These are phyloP conservation scores for Geosiphon pyriformis DNA, from an alignment of 192 early-diverging fungal genomes.

Conservation along the genomic window DNA sequence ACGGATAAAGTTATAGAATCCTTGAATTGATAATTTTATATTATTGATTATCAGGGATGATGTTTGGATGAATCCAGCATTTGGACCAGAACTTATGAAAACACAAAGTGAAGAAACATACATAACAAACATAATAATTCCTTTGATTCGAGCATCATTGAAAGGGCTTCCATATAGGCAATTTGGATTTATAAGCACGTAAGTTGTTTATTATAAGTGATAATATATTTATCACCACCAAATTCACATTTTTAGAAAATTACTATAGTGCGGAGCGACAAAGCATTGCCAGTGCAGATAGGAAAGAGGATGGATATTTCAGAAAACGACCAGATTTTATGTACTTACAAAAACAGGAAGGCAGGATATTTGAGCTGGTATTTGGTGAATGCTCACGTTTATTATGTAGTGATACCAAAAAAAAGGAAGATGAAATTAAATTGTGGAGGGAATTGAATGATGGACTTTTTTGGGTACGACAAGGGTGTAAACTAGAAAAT, in stretches of 20 bases:
- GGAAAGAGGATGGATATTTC: not conserved
- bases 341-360: not conserved
- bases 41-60: slow-evolving; percentile 8
- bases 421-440: slow-evolving; percentile 6
- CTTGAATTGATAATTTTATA: not conserved
- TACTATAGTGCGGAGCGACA: slow-evolving; percentile 15
- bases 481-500: slow-evolving; percentile 6
- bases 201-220: too few species aligned
- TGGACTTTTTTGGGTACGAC: not conserved
- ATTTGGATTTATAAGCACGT: slow-evolving; percentile 5
- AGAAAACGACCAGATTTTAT: slow-evolving; percentile 12
- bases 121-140: slow-evolving; percentile 7
- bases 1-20: not conserved
- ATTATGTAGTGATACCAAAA: not conserved
- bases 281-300: slow-evolving; percentile 8
- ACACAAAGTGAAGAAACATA: slow-evolving; percentile 16
- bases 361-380: slow-evolving; percentile 13
- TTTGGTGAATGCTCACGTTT: slow-evolving; percentile 3
- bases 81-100: not conserved
- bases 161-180: slow-evolving; percentile 9
- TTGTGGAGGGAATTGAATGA: slow-evolving; percentile 10
- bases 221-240: too few species aligned
- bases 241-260: too few species aligned
- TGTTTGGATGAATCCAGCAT: slow-evolving; percentile 4
- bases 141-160: slow-evolving; percentile 5